A percentile compares a stretch with the other conserved stretches of the same genome.
phyloP scores from a whole-genome alignment of 768 basidiomycete species.

The Rickenella mellea region DNA sequence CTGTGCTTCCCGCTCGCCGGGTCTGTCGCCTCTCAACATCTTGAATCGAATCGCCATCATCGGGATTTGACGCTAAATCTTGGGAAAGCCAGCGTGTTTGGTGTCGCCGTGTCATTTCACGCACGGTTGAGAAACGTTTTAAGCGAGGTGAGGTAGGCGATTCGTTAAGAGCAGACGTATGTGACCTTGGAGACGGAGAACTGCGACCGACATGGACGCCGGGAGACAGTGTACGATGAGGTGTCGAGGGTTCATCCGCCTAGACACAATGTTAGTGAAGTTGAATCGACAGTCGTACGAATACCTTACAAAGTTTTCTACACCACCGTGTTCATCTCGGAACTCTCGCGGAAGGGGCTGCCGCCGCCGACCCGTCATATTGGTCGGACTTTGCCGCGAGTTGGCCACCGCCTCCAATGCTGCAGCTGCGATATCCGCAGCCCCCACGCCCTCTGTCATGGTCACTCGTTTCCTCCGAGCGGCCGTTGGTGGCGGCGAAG shows the following conservation, averaged over 20 bases:
- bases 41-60: conserved; percentile 16
- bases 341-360: conserved; percentile 47
- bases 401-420: conserved; percentile 55
- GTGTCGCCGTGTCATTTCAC: conserved; percentile 37
- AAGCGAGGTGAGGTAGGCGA: conserved; percentile 21
- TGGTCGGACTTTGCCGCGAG: conserved; percentile 40
- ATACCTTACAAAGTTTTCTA: conserved; percentile 33
- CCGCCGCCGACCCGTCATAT: conserved; percentile 26
- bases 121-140: conserved; percentile 35
- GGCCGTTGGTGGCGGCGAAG: too few relatives aligned
- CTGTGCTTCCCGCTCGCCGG: conserved; percentile 58
- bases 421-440: conserved; percentile 38
- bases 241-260: conserved; percentile 30
- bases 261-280: background rate
- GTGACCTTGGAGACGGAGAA: conserved; percentile 13
- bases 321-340: conserved; percentile 25
- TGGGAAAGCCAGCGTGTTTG: conserved; percentile 48
- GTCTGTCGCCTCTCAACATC: conserved; percentile 42
- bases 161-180: conserved; percentile 15
- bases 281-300: background rate
- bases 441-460: conserved; percentile 16
- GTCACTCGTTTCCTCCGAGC: conserved; percentile 35
- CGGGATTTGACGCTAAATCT: conserved; percentile 24
- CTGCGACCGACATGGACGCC: conserved; percentile 10
- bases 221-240: conserved; percentile 20